Base-by-base conservation (phyloP, 2,329 filamentous ascomycete genomes). In the Penicillium digitatum region DNA sequence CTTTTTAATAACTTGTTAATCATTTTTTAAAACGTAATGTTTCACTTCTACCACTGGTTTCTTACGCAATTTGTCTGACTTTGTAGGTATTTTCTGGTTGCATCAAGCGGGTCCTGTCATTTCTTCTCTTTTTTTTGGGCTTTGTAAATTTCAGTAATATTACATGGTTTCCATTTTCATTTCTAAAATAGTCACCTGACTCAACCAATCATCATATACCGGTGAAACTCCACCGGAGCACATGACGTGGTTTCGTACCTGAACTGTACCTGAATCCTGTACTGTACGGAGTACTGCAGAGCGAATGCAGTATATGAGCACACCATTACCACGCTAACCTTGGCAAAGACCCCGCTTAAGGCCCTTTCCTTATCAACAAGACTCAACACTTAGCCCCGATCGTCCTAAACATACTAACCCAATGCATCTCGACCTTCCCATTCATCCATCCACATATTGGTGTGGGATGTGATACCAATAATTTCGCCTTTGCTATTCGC, bases 401-500 rank as follows among this genome's bases (percentile, higher is more conserved):
- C 52, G 27, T 22, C 27, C 29, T 50, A 22, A 20, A 53, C 37
- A 43, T 16, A 20, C 40, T 49, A 49, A 44, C 52, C 27, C 29
- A 12, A 50, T 50, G 48, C 48, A 34, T 50, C 35, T 24, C 1
- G 24, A 24, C 12, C 22, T n/a, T 16, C n/a, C 22, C 16, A 9
- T 37, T 18, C 34, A 18, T 16, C 11, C 20, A 26, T 31, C n/a
- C 42, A 44, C 43, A 32, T 32, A n/a, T 31, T 48, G 10, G 6
- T 7, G 2, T 27, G 20, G 9, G 20, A 45, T 38, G 32, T 38
- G 32, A 48, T 38, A 42, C 18, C 37, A 27, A 49, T 26, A 42
- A 31, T 54, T 50, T 54, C 39, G 16, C 24, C 48, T 37, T 45
- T 51, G 48, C 40, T 46, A 37, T 31, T 38, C 34, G 40, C 35